Evolutionary conservation across 371 early-diverging fungal species (phyloP), one percentile per base, ranked within the genome.

Genomic region (Rhizomucor pusillus): DNA sequence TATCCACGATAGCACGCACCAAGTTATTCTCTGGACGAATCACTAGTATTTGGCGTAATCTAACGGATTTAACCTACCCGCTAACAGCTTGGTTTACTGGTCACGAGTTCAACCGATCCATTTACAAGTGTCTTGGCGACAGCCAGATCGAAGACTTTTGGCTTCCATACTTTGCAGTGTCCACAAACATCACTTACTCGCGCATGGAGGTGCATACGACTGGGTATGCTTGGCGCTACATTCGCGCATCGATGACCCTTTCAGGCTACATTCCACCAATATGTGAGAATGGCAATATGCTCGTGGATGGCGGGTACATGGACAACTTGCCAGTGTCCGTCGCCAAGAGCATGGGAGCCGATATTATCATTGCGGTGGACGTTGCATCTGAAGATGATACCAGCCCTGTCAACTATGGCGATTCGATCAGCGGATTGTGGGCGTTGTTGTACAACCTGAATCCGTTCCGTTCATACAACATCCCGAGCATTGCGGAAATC

Each of bases 261-360:
- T 89, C 95, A 2, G 99, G 98, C 4, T 92, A 85, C 62, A 75
- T 96, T 65, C 97, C 97, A 1, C 99, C 99, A 0, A 77, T 99
- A 23, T 97, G 95, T 66, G 98, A 99, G 66, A 87, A 93, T 54
- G 98, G 96, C 22, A 85, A 92, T 52, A 83, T 98, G 88, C 77
- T 99, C n/a, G 86, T 99, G 6, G 99, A 99, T 71, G 99, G 99
- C 49, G 99, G 99, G 1, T 99, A 99, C 70, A 82, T 97, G 79
- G 98, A 99, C 76, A 99, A 99, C 73, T 76, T 99, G 57, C 99
- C 99, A 0, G 99, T 94, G 0, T 92, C 93, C 43, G 85, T 96
- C 12, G 96, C 99, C 89, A 82, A 90, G 56, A 77, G 77, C 20
- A 78, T 94, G 60, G 98, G 98, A 0, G 99, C 97, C 4, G 81